phyloP scores from a whole-genome alignment of 768 basidiomycete genomes.

The Auricularia sp. region DNA sequence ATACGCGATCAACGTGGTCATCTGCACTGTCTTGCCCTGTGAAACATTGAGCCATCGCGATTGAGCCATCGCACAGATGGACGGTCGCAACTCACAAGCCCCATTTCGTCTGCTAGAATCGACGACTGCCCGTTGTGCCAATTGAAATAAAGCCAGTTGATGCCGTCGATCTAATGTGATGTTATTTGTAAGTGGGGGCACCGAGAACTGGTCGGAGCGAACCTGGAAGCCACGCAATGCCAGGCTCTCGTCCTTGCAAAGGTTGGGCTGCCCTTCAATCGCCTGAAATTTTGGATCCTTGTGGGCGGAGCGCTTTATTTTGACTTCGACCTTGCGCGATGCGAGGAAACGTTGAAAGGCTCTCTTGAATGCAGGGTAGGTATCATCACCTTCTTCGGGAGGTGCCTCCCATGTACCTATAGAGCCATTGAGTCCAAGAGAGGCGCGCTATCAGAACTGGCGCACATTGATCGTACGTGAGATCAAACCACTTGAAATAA shows the following conservation, averaged over 20 bases:
- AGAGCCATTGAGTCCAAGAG: constrained; percentile 2
- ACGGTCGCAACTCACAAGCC: constrained; percentile 43
- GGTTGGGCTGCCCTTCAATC: constrained; percentile 34
- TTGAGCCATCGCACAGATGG: neutral
- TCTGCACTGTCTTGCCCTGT: constrained; percentile 83
- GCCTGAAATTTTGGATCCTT: constrained; percentile 1
- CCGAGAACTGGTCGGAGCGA: constrained; percentile 15
- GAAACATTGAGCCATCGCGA: constrained; percentile 19
- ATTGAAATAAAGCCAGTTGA: constrained; percentile 78
- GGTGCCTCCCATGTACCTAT: constrained; percentile 92
- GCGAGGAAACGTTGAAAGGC: constrained; percentile 62
- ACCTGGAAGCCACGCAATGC: constrained; percentile 87
- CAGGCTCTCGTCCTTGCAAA: constrained; percentile 55
- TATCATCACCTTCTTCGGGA: constrained; percentile 45
- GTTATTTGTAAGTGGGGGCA: neutral
- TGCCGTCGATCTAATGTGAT: constrained; percentile 52
- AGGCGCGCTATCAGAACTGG: neutral
- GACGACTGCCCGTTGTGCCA: constrained; percentile 82
- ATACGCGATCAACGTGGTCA: constrained; percentile 71
- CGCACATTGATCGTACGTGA: constrained; percentile 87
- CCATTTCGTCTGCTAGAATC: constrained; percentile 98
- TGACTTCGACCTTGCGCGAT: constrained; percentile 52
- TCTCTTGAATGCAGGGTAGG: constrained; percentile 51
- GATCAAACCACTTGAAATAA: constrained; percentile 88
- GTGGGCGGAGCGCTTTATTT: constrained; percentile 24